Percentiles rank a stretch among this genome's conserved stretches.
These are phyloP conservation scores for Mucor ambiguus DNA, from an alignment of 371 early-diverging fungal genomes.

Conservation along the genomic window DNA sequence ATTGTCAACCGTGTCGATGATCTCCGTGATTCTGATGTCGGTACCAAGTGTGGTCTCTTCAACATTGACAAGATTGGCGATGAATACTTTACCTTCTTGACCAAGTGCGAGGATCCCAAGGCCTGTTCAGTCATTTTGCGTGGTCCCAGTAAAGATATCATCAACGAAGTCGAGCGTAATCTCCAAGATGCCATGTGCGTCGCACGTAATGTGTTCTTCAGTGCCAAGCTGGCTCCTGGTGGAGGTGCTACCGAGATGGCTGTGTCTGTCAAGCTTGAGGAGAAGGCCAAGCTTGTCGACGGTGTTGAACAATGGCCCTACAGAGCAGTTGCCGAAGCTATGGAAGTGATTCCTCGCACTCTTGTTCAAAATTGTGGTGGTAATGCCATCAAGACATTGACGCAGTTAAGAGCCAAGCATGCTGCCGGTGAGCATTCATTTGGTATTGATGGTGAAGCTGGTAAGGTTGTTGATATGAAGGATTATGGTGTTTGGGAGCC, in stretches of 20 bases:
- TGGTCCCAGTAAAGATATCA: slow-evolving; percentile 98
- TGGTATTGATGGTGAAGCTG: slow-evolving; percentile 97
- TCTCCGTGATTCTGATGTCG: slow-evolving; percentile 94
- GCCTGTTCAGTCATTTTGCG: slow-evolving; percentile 99
- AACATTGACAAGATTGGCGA: slow-evolving; percentile 98
- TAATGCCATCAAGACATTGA: slow-evolving; percentile 93
- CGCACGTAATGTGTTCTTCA: slow-evolving; percentile 97
- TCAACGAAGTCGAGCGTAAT: slow-evolving; percentile 99
- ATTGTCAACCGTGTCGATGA: slow-evolving; percentile 98
- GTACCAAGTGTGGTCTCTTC: slow-evolving; percentile 95
- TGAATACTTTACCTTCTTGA: slow-evolving; percentile 97
- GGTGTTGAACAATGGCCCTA: slow-evolving; percentile 98
- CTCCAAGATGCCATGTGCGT: slow-evolving; percentile 99
- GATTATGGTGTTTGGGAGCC: slow-evolving; percentile 99
- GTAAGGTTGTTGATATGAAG: slow-evolving; percentile 96
- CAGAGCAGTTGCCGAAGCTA: slow-evolving; percentile 91
- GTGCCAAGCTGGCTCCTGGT: slow-evolving; percentile 94
- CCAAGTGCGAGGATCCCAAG: slow-evolving; percentile 95
- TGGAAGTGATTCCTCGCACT: slow-evolving; percentile 99
- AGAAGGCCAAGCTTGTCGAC: slow-evolving; percentile 87
- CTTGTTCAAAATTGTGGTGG: slow-evolving; percentile 99
- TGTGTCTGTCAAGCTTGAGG: slow-evolving; percentile 85
- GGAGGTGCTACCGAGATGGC: slow-evolving; percentile 99
- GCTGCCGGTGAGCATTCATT: slow-evolving; percentile 84
- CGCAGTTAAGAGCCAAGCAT: slow-evolving; percentile 96